Base-by-base conservation (phyloP, 108 stramenopile genomes). In the Nitzschia sp. region DNA sequence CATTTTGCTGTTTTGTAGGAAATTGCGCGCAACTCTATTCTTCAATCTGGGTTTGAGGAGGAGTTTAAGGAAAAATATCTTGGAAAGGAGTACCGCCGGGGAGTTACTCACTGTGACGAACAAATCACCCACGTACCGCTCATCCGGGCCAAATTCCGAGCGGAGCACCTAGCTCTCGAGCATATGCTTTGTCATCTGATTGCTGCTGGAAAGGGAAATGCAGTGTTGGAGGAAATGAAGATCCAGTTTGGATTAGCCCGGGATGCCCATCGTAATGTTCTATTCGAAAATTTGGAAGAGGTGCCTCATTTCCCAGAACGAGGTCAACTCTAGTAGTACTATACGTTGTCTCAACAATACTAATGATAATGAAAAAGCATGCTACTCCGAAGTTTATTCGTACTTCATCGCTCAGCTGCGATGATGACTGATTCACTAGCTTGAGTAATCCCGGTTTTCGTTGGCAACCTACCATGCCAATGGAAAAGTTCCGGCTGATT, bases 41-140 rank as follows among this genome's bases (percentile, higher is more conserved):
- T 96, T 42, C 97, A 98, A 66, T 92, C 88, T 19, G 99, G 98
- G 11, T 98, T 95, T 69, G 97, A 98, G 56, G 79, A 93, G 58
- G 75, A 90, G 6, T 94, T 95, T 71, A 98, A 98, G 83, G 64
- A 80, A 59, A 91, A 97, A 75, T 99, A 96, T 80, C 76, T 98
- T 17, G 99, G 99, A 8, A 80, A 87, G n/a, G 63, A 91, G 62
- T 98, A 95, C 64, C 67, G 69, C 10, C 76, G 74, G 52, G 91
- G 94, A 0, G 68, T 92, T 14, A 95, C 91, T 26, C 89, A 90
- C 51, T 95, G 94, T 53, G 94, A 95, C 53, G 92, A 77, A 44
- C 80, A 82, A 56, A 89, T 86, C 37, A 95, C 94, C 9, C 91
- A 95, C 68, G 91, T 95, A 0, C 94, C 94, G 10, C 69, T 92